Base-by-base conservation (phyloP, 257 asterid genomes). In the Penstemon eatonii region DNA sequence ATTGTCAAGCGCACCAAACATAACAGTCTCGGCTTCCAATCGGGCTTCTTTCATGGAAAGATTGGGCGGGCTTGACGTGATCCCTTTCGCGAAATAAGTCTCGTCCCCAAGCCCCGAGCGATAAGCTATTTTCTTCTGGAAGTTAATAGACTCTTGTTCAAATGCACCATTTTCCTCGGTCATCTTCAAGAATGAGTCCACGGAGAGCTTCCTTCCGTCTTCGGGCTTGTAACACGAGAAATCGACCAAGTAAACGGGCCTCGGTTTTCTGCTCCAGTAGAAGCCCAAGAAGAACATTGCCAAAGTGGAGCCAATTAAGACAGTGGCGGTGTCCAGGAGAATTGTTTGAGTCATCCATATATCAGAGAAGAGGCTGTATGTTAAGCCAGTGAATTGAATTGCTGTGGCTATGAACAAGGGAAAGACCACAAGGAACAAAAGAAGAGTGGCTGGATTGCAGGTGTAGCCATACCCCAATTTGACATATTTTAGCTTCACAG, bases 401-500 rank as follows among this genome's bases (percentile, higher is more conserved):
- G 70, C 36, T 8, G 85, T 72, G 45, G 82, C 75, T 1, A 50
- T 6, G 19, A 80, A 64, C 67, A 86, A 38, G 8, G 93, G 85
- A 39, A 81, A 49, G 25, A 80, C 54, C 0, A 78, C 43, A 2
- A 79, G 55, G 53, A 77, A 5, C 19, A 83, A 9, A 6, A 83
- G 39, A 15, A 81, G 61, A 3, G 85, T 68, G n/a, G 86, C 78
- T 0, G 93, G 91, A 45, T 74, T 87, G 61, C 82, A 79, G 1
- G 91, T 83, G 59, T 87, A 92, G 0, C 91, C 96, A 57, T 85
- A 87, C 0, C 96, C 96, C 37, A 92, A 54, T 59, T 80, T 86
- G 0, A 92, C 98, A 25, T 84, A 84, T 37, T 84, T 84, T 56
- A 84, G 87, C 82, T 84, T 84, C 10, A 84, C 89, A 0, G 87